Base-by-base conservation (phyloP, 2,329 filamentous ascomycete genomes). In the Metarhizium album region DNA sequence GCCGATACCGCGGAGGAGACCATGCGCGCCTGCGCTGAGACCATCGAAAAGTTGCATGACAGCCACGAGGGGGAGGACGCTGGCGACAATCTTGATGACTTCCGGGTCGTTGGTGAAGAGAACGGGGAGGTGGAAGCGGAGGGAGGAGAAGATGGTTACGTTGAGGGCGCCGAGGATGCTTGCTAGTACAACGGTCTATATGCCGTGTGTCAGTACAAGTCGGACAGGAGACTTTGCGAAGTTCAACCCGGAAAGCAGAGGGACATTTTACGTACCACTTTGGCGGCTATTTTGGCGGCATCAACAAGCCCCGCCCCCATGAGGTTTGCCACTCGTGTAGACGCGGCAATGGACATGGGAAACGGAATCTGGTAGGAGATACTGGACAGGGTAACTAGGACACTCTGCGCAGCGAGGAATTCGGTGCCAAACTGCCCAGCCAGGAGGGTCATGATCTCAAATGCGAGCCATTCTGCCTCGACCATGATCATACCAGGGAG, bases 321-420 rank as follows among this genome's bases (percentile, higher is more conserved):
- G 33, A 97, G 72, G 60, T 96, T 97, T 18, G 90, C 91, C 14
- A 96, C 82, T 1, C 91, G 83, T 0, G 91, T 97, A 13, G 86
- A 91, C 0, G 86, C 82, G 2, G 91, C 90, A 52, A 97, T 91
- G 31, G 85, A 87, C 53, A 96, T 79, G 0, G 91, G 87, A 70
- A 97, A 97, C 0, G 91, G 90, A 46, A 97, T 83, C 66, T 95
- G 89, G 71, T 90, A 97, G 0, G 87, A 88, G 23, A 95, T 80
- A 9, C 83, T 81, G 0, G 84, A 82, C 45, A 95, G 74, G 0
- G 86, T 93, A 22, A 84, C 79, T 2, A 97, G 73, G 14, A 96
- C 83, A 33, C 86, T 90, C 67, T 98, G 90, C 0, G 93, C 90
- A 0, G 91, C 91, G 1, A 97, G 78, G 54, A 85, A 82, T 18